Evolutionary conservation across 345 rosid genomes (phyloP).

Genomic region (Crucihimalaya himalaica): DNA sequence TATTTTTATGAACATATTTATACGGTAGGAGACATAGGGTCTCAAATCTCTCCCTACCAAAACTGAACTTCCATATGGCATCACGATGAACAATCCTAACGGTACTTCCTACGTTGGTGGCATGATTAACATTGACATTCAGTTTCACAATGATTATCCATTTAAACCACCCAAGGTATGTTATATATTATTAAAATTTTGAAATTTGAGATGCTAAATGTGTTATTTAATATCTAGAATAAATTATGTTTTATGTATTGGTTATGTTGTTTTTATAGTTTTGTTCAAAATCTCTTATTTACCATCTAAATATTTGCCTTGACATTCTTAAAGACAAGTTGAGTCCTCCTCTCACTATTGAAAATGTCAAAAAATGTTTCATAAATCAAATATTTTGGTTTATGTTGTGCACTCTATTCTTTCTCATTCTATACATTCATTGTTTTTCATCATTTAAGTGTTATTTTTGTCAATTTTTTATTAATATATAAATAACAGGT

Average conservation of each 20-base stretch:
- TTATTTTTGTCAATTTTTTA: background rate
- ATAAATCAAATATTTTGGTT: background rate
- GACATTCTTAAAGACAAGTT: background rate
- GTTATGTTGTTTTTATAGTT: background rate
- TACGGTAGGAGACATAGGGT: no score
- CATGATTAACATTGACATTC: background rate
- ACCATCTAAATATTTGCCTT: background rate
- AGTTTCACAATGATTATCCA: slow-evolving; percentile 17
- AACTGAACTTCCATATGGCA: no score
- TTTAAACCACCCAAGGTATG: slow-evolving; percentile 21
- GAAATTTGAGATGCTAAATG: background rate
- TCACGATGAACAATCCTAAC: no score
- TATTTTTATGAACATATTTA: no score
- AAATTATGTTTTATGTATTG: no score
- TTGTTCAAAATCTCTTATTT: background rate
- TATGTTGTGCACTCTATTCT: background rate
- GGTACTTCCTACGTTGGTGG: slow-evolving; percentile 27
- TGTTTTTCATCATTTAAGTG: background rate
- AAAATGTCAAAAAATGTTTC: background rate
- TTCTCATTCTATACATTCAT: background rate
- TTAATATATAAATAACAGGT: background rate
- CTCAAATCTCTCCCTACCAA: no score
- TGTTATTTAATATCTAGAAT: background rate
- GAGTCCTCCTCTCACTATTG: background rate
- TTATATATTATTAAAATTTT: background rate